Evolutionary conservation across 2,329 filamentous ascomycete genomes (phyloP), one percentile per base, ranked within the genome.

Genomic region (Venturia aucupariae): DNA sequence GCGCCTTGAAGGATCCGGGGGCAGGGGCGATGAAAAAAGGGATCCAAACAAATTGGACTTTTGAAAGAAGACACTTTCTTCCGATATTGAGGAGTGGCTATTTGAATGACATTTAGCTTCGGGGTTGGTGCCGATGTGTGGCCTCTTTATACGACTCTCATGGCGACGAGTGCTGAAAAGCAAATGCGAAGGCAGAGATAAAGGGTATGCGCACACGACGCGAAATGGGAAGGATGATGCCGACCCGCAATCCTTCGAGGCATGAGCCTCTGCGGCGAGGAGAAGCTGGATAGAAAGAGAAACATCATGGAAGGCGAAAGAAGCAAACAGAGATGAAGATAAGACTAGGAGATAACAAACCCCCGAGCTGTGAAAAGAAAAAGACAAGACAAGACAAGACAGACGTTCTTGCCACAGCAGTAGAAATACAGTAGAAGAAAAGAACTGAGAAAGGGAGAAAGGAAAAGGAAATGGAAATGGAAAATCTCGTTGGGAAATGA

Each of bases 1-100:
- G 48, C 61, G n/a, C 60, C 65, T 27, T 66, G 59, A 66, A 57
- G 51, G 30, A 57, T 7, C n/a, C n/a, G n/a, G n/a, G n/a, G n/a
- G n/a, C n/a, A n/a, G 30, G 15, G 27, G 35, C 27, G 24, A 22
- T 4, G 19, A 22, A 57, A 35, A n/a, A n/a, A n/a, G n/a, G 51
- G 7, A 57, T 57, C n/a, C n/a, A n/a, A n/a, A n/a, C 19, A 57
- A 57, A 57, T 57, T 35, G 51, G 51, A 57, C 30, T 35, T 10
- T n/a, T n/a, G n/a, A n/a, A n/a, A n/a, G 51, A 35, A 27, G 5
- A 19, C 27, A 5, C 5, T 6, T 35, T 35, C 24, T 17, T 2
- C 8, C 13, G 24, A 10, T n/a, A n/a, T n/a, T n/a, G 46, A 15
- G 17, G 4, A 13, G 11, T 13, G 3, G 22, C 1, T 4, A 51